Evolutionary conservation across 176 grass and related monocot species (phyloP).

Genomic region (Rhynchospora tenuis): DNA sequence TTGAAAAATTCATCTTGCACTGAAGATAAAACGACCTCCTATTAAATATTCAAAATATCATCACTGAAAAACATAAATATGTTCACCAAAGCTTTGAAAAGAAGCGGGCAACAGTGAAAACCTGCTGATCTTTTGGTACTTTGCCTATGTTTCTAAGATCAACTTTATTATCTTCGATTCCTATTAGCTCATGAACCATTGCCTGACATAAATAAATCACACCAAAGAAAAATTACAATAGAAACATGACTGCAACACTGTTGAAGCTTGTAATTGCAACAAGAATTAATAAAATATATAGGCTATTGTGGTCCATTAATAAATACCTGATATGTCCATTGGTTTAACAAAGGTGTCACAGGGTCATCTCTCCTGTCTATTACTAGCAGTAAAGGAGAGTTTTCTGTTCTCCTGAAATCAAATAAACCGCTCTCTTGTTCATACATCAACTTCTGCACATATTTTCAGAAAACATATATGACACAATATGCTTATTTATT

Average conservation of each 20-base stretch:
- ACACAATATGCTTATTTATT: neutral
- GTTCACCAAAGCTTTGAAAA: neutral
- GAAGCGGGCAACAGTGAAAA: constrained; percentile 19
- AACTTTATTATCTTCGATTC: constrained; percentile 92
- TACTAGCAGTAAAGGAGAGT: constrained; percentile 79
- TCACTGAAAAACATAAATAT: constrained; percentile 25
- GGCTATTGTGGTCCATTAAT: neutral
- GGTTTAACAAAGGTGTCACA: constrained; percentile 91
- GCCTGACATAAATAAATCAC: constrained; percentile 40
- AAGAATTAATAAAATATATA: neutral
- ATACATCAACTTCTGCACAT: constrained; percentile 91
- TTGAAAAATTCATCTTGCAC: constrained; percentile 88
- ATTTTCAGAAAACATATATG: neutral
- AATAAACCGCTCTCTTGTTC: constrained; percentile 97
- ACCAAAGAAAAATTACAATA: neutral
- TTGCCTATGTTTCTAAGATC: constrained; percentile 63
- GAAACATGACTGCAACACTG: constrained; percentile 3
- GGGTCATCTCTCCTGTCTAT: constrained; percentile 97
- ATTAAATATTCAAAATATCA: constrained; percentile 28
- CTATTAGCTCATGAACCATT: constrained; percentile 95
- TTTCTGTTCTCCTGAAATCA: constrained; percentile 87
- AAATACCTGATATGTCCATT: constrained; percentile 95
- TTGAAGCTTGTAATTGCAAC: neutral
- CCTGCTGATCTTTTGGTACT: constrained; percentile 92
- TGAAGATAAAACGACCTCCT: constrained; percentile 97